A percentile compares a stretch with the other conserved stretches of the same genome.
Evolutionary conservation across 2,329 filamentous ascomycete genomes (phyloP).

Genomic region (Aspergillus sp.): DNA sequence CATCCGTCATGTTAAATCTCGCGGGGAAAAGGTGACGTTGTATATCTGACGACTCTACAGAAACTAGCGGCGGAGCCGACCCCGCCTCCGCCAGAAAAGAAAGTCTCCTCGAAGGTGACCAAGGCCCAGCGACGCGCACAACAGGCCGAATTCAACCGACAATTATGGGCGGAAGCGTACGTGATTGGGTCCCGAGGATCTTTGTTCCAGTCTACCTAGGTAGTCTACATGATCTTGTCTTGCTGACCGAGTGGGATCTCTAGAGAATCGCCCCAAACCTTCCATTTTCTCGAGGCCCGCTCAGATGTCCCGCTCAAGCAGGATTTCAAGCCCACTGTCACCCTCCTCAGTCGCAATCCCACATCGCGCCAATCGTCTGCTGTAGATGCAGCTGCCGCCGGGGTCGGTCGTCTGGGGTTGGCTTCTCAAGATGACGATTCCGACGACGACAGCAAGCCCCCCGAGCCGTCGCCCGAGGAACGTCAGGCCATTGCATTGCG

Average conservation of each 20-base stretch:
- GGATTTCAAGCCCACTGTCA: slow-evolving; percentile 78
- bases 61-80: slow-evolving; percentile 37
- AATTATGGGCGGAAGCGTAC: slow-evolving; percentile 87
- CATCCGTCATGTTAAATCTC: neutral
- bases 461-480: slow-evolving; percentile 70
- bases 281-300: slow-evolving; percentile 71
- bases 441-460: slow-evolving; percentile 61
- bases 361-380: slow-evolving; percentile 56
- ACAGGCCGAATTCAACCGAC: slow-evolving; percentile 79
- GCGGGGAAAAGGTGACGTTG: neutral
- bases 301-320: slow-evolving; percentile 63
- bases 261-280: slow-evolving; percentile 72
- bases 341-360: slow-evolving; percentile 75
- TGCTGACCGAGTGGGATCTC: no score
- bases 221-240: no score
- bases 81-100: slow-evolving; percentile 43
- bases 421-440: slow-evolving; percentile 56
- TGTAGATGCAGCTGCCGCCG: slow-evolving; percentile 41
- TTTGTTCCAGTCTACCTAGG: slow-evolving; percentile 8
- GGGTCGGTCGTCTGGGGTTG: slow-evolving; percentile 47
- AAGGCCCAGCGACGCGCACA: slow-evolving; percentile 76
- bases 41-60: slow-evolving; percentile 25
- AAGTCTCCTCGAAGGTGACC: slow-evolving; percentile 56
- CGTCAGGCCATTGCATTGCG: slow-evolving; percentile 73
- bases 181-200: slow-evolving; percentile 6